Percentiles rank a stretch among this genome's conserved stretches.
Conservation (phyloP, 192 early-diverging fungal genomes). For the Coemansia asiatica region DNA sequence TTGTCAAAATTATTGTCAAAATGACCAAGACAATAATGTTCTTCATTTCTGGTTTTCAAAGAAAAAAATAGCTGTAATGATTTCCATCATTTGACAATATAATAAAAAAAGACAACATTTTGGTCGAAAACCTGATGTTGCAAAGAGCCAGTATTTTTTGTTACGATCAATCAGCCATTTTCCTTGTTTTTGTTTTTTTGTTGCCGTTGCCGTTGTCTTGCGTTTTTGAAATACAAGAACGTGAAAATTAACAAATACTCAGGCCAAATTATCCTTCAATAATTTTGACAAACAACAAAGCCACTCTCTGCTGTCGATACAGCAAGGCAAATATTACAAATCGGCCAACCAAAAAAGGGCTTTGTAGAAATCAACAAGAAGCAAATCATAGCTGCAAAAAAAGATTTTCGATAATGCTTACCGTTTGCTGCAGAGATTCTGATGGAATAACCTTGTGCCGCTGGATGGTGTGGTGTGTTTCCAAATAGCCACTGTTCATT, state of each 20-base stretch:
- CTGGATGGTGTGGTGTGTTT: slow-evolving; percentile 45
- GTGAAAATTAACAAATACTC: background rate
- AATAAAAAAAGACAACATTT: slow-evolving; percentile 3
- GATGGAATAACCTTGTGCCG: slow-evolving; percentile 49
- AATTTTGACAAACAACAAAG: too few species aligned
- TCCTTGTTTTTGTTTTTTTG: background rate
- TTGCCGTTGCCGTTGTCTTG: background rate
- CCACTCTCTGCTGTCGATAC: too few species aligned
- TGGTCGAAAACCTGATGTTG: background rate
- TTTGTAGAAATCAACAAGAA: background rate
- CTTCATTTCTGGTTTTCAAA: background rate
- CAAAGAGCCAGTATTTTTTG: too few species aligned
- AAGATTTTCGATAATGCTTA: slow-evolving; percentile 16
- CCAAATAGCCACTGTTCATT: slow-evolving; percentile 47
- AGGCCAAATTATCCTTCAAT: background rate
- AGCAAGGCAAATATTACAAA: background rate
- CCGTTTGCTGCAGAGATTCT: slow-evolving; percentile 42
- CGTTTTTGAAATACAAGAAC: background rate
- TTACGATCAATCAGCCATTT: background rate
- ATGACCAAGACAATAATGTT: background rate
- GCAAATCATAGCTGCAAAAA: background rate
- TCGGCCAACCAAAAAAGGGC: too few species aligned
- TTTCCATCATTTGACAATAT: background rate
- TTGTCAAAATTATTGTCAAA: background rate
- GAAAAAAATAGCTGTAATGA: background rate